A percentile compares a stretch with the other conserved stretches of the same genome.
Conservation (phyloP, 805 yeast genomes). For the Wickerhamomyces alni region DNA sequence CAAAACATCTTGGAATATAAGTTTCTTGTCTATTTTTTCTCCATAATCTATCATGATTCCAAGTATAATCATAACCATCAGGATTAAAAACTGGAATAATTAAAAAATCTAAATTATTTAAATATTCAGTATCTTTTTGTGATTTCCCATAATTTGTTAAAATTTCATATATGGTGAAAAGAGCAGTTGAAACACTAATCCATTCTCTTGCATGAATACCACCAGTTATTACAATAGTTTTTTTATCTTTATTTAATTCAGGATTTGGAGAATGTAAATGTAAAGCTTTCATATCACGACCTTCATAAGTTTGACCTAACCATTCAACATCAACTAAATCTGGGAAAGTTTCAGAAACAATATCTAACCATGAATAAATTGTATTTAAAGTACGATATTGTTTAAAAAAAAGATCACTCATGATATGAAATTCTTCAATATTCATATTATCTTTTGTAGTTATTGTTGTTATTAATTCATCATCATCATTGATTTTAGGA, state of each 20-base stretch:
- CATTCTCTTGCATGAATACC: constrained; percentile 92
- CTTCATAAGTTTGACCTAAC: constrained; percentile 74
- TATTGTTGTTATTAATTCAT: background rate
- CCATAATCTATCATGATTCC: constrained; percentile 83
- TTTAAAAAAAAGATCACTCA: constrained; percentile 56
- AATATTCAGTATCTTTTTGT: constrained; percentile 36
- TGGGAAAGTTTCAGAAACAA: constrained; percentile 57
- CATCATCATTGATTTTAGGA: constrained; percentile 30
- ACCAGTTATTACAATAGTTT: constrained; percentile 71
- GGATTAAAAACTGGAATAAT: constrained; percentile 85
- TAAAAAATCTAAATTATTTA: constrained; percentile 61
- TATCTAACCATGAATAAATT: constrained; percentile 66
- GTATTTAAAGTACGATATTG: constrained; percentile 63
- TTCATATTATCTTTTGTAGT: background rate
- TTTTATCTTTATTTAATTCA: constrained; percentile 37
- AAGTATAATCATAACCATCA: constrained; percentile 83
- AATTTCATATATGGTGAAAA: constrained; percentile 48
- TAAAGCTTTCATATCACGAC: constrained; percentile 61
- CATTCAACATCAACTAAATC: constrained; percentile 54
- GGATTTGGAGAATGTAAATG: constrained; percentile 49
- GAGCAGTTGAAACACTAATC: constrained; percentile 68
- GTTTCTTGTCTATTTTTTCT: constrained; percentile 82
- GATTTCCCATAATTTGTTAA: constrained; percentile 38
- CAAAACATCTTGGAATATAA: constrained; percentile 58
- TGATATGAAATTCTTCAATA: constrained; percentile 8